Conservation (phyloP, 2,329 filamentous ascomycete species). For the Cercospora beticola region DNA sequence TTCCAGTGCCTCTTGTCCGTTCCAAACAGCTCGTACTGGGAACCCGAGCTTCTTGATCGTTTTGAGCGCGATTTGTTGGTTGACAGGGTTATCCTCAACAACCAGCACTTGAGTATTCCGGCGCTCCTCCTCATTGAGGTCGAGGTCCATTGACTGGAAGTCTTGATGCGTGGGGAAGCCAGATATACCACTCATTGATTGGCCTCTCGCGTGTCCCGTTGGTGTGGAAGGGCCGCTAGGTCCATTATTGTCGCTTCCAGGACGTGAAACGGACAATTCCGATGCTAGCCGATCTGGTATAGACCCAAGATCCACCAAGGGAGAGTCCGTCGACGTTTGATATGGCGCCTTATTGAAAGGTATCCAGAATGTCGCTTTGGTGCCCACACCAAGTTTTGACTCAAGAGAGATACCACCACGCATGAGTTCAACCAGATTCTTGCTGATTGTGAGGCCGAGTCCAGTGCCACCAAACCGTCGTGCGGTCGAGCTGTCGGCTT, state of each 20-base stretch:
- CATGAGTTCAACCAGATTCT: conserved; percentile 79
- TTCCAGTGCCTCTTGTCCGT: conserved; percentile 74
- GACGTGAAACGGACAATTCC: conserved; percentile 60
- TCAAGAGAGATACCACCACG: conserved; percentile 70
- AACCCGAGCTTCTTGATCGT: conserved; percentile 74
- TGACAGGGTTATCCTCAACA: conserved; percentile 70
- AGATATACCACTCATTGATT: conserved; percentile 17
- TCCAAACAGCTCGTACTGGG: conserved; percentile 69
- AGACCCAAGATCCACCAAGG: conserved; percentile 61
- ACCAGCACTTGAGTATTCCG: conserved; percentile 68
- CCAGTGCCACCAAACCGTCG: conserved; percentile 77
- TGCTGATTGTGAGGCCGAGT: conserved; percentile 75
- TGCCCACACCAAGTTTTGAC: conserved; percentile 66
- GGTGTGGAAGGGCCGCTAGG: conserved; percentile 48
- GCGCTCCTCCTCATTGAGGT: conserved; percentile 58
- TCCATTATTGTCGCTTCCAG: conserved; percentile 57
- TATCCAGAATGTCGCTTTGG: conserved; percentile 73
- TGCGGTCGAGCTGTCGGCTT: conserved; percentile 77
- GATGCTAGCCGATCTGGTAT: conserved; percentile 66
- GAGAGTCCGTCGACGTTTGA: conserved; percentile 46
- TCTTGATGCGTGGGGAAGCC: conserved; percentile 34
- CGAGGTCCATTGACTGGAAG: conserved; percentile 49
- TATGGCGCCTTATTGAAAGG: conserved; percentile 70
- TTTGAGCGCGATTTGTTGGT: conserved; percentile 73
- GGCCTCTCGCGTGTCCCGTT: conserved; percentile 20